phyloP scores from a whole-genome alignment of 371 early-diverging fungal species.

The Thermomucor indicae-seudaticae region DNA sequence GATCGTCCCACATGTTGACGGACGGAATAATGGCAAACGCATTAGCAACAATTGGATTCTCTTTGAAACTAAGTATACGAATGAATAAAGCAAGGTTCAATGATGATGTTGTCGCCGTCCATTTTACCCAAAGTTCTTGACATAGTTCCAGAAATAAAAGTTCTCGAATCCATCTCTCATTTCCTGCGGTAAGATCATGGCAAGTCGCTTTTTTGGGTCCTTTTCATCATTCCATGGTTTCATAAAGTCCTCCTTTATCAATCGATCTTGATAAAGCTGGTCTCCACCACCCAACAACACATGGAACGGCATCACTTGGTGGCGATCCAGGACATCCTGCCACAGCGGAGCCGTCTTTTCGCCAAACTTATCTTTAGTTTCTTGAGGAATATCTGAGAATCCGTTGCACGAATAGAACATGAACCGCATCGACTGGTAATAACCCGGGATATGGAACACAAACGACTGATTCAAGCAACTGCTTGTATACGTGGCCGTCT shows the following conservation, averaged over 20 bases:
- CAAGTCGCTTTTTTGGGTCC: constrained; percentile 28
- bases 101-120: not conserved
- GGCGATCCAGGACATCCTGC: constrained; percentile 75
- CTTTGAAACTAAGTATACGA: constrained; percentile 16
- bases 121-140: constrained; percentile 59
- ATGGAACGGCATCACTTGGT: constrained; percentile 66
- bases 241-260: constrained; percentile 38
- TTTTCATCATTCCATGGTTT: constrained; percentile 41
- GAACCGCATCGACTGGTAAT: constrained; percentile 46
- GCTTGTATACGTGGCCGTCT: constrained; percentile 20
- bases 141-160: constrained; percentile 76
- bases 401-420: constrained; percentile 71
- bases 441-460: constrained; percentile 34
- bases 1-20: constrained; percentile 79
- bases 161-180: constrained; percentile 56
- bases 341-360: constrained; percentile 65
- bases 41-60: constrained; percentile 48
- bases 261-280: constrained; percentile 66
- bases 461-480: constrained; percentile 11
- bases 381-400: constrained; percentile 55
- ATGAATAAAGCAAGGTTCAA: not conserved
- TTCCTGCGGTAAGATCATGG: constrained; percentile 41
- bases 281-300: constrained; percentile 84
- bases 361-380: constrained; percentile 29
- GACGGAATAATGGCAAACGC: constrained; percentile 73